These are phyloP conservation scores for Remersonia thermophila DNA, from an alignment of 2,329 filamentous ascomycete genomes.

Conservation along the genomic window DNA sequence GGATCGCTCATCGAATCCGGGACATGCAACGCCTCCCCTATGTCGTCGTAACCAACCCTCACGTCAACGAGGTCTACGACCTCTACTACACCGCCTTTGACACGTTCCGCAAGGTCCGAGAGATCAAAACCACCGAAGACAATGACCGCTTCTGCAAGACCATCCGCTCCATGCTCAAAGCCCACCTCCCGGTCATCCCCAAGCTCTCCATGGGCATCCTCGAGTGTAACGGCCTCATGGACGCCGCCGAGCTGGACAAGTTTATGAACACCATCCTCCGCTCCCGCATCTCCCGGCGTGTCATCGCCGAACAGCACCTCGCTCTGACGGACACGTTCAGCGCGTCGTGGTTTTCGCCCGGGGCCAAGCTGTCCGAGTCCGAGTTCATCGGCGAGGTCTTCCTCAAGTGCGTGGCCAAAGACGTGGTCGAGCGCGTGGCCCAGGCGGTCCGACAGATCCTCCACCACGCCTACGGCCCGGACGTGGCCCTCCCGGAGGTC, in stretches of 20 bases:
- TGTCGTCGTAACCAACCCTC: slow-evolving; percentile 86
- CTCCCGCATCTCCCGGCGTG: too few relatives aligned
- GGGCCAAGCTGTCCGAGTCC: slow-evolving; percentile 56
- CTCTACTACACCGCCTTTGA: slow-evolving; percentile 97
- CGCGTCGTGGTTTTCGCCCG: slow-evolving; percentile 77
- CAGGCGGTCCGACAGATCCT: slow-evolving; percentile 63
- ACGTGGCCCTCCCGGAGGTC: slow-evolving; percentile 66
- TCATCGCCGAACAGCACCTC: too few relatives aligned
- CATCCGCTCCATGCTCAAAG: slow-evolving; percentile 65
- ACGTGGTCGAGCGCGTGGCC: slow-evolving; percentile 77
- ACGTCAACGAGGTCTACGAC: slow-evolving; percentile 91
- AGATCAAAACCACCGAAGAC: slow-evolving; percentile 75
- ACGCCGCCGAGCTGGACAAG: slow-evolving; percentile 67
- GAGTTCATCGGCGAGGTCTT: slow-evolving; percentile 96
- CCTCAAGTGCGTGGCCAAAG: slow-evolving; percentile 78
- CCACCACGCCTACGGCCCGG: slow-evolving; percentile 59
- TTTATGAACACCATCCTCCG: slow-evolving; percentile 92
- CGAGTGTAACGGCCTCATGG: slow-evolving; percentile 75
- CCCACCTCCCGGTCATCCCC: slow-evolving; percentile 88
- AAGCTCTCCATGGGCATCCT: slow-evolving; percentile 89
- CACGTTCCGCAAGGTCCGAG: slow-evolving; percentile 67
- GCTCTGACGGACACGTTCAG: slow-evolving; percentile 61
- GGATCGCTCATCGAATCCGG: slow-evolving; percentile 83
- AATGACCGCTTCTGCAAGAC: slow-evolving; percentile 79
- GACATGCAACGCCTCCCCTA: slow-evolving; percentile 97